These are phyloP conservation scores for Calonectria pseudoturangicola DNA, from an alignment of 2,329 filamentous ascomycete species.

Conservation along the genomic window DNA sequence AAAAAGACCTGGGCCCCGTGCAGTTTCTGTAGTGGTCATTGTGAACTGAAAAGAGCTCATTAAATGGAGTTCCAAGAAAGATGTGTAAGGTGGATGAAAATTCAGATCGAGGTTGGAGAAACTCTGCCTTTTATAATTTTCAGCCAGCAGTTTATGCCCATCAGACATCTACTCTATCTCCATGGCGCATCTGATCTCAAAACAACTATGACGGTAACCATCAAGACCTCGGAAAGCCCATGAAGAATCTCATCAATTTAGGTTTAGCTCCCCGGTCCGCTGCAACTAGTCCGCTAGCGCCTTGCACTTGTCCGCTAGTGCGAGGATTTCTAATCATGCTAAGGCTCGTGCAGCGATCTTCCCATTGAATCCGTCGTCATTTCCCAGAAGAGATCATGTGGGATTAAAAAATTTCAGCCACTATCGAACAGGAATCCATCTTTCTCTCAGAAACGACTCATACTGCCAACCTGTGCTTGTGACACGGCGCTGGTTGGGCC, in stretches of 20 bases:
- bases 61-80: no score
- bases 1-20: not conserved
- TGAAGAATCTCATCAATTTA: not conserved
- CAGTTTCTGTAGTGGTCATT: not conserved
- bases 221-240: not conserved
- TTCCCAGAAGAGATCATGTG: not conserved
- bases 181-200: no score
- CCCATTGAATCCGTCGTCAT: not conserved
- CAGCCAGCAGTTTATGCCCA: not conserved
- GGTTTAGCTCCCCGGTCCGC: not conserved
- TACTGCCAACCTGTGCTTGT: not conserved
- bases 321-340: not conserved
- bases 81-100: not conserved
- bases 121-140: not conserved
- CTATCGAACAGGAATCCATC: not conserved
- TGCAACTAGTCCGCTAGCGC: constrained; percentile 23
- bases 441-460: not conserved
- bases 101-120: not conserved
- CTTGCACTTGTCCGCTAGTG: not conserved
- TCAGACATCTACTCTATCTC: no score
- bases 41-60: not conserved
- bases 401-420: not conserved
- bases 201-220: not conserved
- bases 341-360: not conserved
- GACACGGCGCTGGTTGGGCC: not conserved